These are phyloP conservation scores for Alloascoidea africana DNA, from an alignment of 805 yeast species.

Conservation along the genomic window DNA sequence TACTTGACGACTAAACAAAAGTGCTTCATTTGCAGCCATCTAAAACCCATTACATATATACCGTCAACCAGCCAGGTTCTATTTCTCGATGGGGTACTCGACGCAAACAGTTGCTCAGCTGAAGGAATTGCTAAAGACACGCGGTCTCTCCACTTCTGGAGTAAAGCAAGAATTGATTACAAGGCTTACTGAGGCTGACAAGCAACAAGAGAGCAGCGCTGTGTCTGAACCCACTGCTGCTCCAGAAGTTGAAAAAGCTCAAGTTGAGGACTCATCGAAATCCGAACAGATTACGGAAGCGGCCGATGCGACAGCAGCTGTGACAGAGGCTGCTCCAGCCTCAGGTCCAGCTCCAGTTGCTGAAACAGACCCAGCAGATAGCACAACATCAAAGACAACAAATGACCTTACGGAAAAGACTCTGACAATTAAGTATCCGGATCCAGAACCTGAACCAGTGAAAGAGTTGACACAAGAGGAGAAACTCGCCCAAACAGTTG, in stretches of 20 bases:
- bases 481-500: conserved; percentile 51
- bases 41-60: too few relatives aligned
- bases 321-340: conserved; percentile 9
- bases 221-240: conserved; percentile 1
- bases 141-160: conserved; percentile 58
- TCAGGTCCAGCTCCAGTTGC: conserved; percentile 8
- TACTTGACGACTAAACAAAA: too few relatives aligned
- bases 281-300: conserved; percentile 8
- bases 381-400: background rate
- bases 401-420: background rate
- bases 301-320: conserved; percentile 10
- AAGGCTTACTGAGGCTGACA: conserved; percentile 46
- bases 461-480: conserved; percentile 48
- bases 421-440: conserved; percentile 2
- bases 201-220: conserved; percentile 14
- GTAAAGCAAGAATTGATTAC: conserved; percentile 65
- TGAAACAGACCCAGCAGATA: conserved; percentile 1
- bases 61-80: too few relatives aligned
- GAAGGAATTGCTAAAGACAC: conserved; percentile 56
- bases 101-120: conserved; percentile 67
- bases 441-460: conserved; percentile 14
- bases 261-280: conserved; percentile 8
- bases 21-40: too few relatives aligned
- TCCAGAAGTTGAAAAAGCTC: conserved; percentile 5
- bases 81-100: too few relatives aligned